Percentiles rank a stretch among this genome's conserved stretches.
Conservation (phyloP, 1,284 basidiomycete genomes). For the Puccinia sorghi region DNA sequence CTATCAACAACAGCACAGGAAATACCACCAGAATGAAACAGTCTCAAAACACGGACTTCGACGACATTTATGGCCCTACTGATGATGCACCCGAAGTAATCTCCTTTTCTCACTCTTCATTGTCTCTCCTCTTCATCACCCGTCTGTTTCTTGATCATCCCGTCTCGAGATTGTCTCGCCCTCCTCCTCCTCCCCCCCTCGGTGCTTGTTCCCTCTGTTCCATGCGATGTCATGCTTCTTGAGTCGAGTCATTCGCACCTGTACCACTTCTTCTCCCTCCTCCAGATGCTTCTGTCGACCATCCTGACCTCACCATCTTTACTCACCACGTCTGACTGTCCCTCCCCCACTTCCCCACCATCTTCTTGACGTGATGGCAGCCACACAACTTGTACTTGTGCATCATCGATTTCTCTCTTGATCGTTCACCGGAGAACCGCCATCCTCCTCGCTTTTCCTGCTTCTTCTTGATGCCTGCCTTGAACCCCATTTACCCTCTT, state of each 20-base stretch:
- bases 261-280: neutral
- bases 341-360: neutral
- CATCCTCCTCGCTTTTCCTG: neutral
- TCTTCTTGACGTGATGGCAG: neutral
- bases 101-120: neutral
- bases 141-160: neutral
- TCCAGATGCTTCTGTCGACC: neutral
- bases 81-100: constrained; percentile 48
- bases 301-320: neutral
- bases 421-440: neutral
- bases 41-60: constrained; percentile 21
- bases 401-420: neutral
- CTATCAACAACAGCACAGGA: no score
- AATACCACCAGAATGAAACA: neutral
- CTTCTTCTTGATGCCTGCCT: neutral
- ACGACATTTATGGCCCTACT: constrained; percentile 44
- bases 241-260: neutral
- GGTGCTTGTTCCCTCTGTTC: neutral
- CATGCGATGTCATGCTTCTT: neutral
- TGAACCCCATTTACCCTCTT: neutral
- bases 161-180: neutral
- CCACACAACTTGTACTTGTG: neutral
- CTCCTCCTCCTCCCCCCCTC: neutral
- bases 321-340: neutral
- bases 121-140: neutral